Conservation (phyloP, 2,329 filamentous ascomycete genomes). For the Atkinsonella hypoxylon region DNA sequence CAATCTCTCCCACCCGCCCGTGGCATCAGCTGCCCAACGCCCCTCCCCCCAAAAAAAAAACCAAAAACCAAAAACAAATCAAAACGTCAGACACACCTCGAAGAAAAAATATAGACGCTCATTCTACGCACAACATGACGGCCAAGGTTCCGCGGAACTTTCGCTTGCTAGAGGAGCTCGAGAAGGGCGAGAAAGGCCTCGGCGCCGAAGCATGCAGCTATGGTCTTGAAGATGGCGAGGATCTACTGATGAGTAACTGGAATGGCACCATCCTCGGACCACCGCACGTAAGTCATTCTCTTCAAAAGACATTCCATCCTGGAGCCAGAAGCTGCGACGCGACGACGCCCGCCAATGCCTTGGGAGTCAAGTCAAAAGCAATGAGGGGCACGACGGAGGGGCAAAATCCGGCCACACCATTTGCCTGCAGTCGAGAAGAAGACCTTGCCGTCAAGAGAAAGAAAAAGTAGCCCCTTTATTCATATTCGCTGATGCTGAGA, state of each 20-base stretch:
- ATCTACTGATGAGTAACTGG: slow-evolving; percentile 97
- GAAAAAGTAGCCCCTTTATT: not conserved
- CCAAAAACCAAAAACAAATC: not conserved
- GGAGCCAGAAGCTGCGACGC: not conserved
- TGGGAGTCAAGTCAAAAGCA: not conserved
- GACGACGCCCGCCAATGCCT: too few relatives aligned
- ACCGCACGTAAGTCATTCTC: slow-evolving; percentile 54
- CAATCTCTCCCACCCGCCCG: too few relatives aligned
- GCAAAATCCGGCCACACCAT: not conserved
- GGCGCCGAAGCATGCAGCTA: slow-evolving; percentile 97
- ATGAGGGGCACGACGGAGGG: not conserved
- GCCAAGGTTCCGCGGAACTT: slow-evolving; percentile 85
- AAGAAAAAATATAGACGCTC: too few relatives aligned
- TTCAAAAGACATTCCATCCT: slow-evolving; percentile 10
- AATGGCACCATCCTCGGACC: slow-evolving; percentile 95
- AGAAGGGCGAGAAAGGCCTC: slow-evolving; percentile 96
- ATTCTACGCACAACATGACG: slow-evolving; percentile 15
- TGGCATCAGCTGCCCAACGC: too few relatives aligned
- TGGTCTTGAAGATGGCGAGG: slow-evolving; percentile 84
- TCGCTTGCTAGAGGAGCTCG: slow-evolving; percentile 88
- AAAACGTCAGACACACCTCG: too few relatives aligned
- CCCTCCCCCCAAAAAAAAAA: not conserved
- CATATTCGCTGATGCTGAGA: too few relatives aligned
- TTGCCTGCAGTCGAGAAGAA: not conserved
- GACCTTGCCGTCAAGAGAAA: not conserved